phyloP scores from a whole-genome alignment of 257 asterid genomes.

The Solanum phureja region DNA sequence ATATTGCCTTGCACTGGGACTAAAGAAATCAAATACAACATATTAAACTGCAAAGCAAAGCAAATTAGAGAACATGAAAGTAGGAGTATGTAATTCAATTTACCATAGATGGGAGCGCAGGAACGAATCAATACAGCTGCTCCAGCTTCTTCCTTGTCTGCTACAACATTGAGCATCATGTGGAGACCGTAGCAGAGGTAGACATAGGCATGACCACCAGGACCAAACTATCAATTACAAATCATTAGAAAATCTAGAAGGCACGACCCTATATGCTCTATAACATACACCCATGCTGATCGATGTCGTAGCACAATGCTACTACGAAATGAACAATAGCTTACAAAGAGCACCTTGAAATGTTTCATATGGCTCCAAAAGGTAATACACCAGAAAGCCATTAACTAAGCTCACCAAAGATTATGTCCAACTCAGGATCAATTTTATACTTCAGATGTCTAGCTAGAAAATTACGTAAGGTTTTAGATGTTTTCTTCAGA shows the following conservation, averaged over 20 bases:
- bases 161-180: slow-evolving; percentile 86
- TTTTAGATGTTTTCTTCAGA: too few species aligned
- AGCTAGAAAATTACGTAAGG: not conserved
- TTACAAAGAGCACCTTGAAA: not conserved
- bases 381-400: not conserved
- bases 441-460: not conserved
- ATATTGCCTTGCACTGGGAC: not conserved
- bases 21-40: not conserved
- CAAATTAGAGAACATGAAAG: not conserved
- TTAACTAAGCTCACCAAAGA: not conserved
- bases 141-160: slow-evolving; percentile 80
- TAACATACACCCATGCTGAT: not conserved
- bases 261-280: not conserved
- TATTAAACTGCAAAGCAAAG: not conserved
- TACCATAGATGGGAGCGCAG: slow-evolving; percentile 85
- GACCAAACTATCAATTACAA: slow-evolving; percentile 51
- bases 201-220: slow-evolving; percentile 90
- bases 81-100: not conserved
- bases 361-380: not conserved
- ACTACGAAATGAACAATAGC: not conserved
- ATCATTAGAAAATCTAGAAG: not conserved
- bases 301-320: not conserved
- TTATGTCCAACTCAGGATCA: not conserved
- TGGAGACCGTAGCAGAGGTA: slow-evolving; percentile 92
- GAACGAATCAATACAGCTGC: slow-evolving; percentile 87